Base-by-base conservation (phyloP, 768 basidiomycete species). In the Sistotremastrum suecicum region DNA sequence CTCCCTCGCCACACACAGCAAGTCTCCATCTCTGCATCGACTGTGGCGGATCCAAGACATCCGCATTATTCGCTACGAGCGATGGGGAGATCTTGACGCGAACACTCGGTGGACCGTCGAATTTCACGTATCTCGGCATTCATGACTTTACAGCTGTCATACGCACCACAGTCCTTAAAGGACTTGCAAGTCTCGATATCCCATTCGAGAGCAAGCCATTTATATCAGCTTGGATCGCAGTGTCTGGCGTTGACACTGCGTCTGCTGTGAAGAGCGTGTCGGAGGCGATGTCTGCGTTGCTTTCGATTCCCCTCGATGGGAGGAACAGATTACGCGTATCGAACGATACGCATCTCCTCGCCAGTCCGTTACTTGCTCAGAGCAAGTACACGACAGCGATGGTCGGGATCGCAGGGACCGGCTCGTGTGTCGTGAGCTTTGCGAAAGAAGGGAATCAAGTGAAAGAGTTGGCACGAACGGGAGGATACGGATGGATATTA, bases 1-100 rank as follows among this genome's bases (percentile, higher is more conserved):
- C 34, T 46, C 4, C 9, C 36, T 43, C 42, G 3, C 9, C 28
- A 9, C 9, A 31, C 32, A 34, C 29, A 5, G 3, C 42, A 5
- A 20, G 6, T 7, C 51, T 84, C 54, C 83, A 75, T 56, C 78
- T 90, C 51, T 88, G 81, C 56, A 80, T 84, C 51, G 87, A 90
- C 62, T 89, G 87, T 50, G 89, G 89, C 32, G 89, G 86, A 20
- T 85, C 85, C 39, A 94, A 92, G 66, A 90, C 90, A 7, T 74
- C 81, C 30, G 83, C 74, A 5, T 83, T 74, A 48, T 75, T 92
- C 59, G 69, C 69, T 49, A 68, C 79, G 56, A 52, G 57, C 12
- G 51, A 67, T 2, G 83, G 86, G 50, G 61, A 63, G 4, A 71
- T 87, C 53, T 48, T 86, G 39, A 80, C 78, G 1, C 78, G 81